phyloP scores from a whole-genome alignment of 805 yeast genomes.

The Barnettozyma californica region DNA sequence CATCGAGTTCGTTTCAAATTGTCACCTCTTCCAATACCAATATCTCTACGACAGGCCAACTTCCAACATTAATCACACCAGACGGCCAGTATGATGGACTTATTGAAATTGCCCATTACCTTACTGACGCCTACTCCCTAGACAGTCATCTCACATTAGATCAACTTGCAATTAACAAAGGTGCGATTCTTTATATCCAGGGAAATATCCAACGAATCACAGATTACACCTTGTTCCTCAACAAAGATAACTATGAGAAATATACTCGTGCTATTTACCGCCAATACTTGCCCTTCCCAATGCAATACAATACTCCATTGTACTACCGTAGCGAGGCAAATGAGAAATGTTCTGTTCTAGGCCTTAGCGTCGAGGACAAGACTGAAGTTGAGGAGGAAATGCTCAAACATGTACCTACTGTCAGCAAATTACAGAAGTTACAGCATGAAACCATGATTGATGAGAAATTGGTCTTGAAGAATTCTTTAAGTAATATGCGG shows the following conservation, averaged over 20 bases:
- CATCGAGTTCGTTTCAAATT: slow-evolving; percentile 27
- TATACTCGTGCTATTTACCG: slow-evolving; percentile 53
- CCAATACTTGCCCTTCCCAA: slow-evolving; percentile 58
- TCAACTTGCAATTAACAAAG: slow-evolving; percentile 37
- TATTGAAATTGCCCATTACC: slow-evolving; percentile 32
- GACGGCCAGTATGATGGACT: slow-evolving; percentile 36
- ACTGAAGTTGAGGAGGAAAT: slow-evolving; percentile 26
- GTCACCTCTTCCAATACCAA: slow-evolving; percentile 57
- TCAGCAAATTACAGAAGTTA: slow-evolving; percentile 58
- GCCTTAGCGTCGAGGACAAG: slow-evolving; percentile 30
- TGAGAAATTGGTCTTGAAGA: slow-evolving; percentile 21
- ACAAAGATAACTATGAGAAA: slow-evolving; percentile 52
- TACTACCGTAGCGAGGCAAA: slow-evolving; percentile 32
- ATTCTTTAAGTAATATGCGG: slow-evolving; percentile 24
- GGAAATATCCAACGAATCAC: slow-evolving; percentile 43
- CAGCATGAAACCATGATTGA: slow-evolving; percentile 50
- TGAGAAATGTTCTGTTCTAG: slow-evolving; percentile 27
- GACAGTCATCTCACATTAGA: slow-evolving; percentile 16
- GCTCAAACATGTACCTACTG: slow-evolving; percentile 23
- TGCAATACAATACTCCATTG: slow-evolving; percentile 67
- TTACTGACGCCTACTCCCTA: slow-evolving; percentile 16
- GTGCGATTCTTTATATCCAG: slow-evolving; percentile 37
- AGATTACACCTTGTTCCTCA: slow-evolving; percentile 51
- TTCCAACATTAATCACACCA: slow-evolving; percentile 41
- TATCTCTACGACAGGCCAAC: slow-evolving; percentile 39